Evolutionary conservation across 768 basidiomycete species (phyloP).

Genomic region (Lenzites betulinus): DNA sequence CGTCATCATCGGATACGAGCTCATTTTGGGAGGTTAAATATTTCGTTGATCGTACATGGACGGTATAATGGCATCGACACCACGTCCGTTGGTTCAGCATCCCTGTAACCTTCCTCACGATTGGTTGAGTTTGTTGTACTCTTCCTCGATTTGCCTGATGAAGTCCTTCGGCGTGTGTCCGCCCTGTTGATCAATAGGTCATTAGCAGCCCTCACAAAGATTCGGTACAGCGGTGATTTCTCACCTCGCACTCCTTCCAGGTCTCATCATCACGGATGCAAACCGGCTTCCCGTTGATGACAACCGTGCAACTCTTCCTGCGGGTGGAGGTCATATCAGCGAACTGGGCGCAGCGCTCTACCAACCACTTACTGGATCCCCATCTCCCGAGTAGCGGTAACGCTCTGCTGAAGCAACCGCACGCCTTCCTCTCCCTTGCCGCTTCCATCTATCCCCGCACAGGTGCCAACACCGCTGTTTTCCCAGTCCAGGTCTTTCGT

Average conservation of each 20-base stretch:
- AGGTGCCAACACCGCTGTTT: slow-evolving; percentile 52
- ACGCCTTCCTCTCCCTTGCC: slow-evolving; percentile 66
- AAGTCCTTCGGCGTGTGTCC: slow-evolving; percentile 79
- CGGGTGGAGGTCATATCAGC: slow-evolving; percentile 10
- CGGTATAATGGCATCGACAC: slow-evolving; percentile 19
- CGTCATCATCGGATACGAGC: slow-evolving; percentile 83
- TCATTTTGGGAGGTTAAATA: slow-evolving; percentile 59
- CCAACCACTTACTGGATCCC: slow-evolving; percentile 54
- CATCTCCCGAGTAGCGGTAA: slow-evolving; percentile 43
- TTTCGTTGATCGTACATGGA: slow-evolving; percentile 14
- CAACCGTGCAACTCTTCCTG: slow-evolving; percentile 86
- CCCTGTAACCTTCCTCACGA: slow-evolving; percentile 1
- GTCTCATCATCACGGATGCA: slow-evolving; percentile 79
- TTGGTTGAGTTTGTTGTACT: slow-evolving; percentile 65
- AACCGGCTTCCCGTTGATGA: slow-evolving; percentile 67
- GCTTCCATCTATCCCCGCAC: slow-evolving; percentile 64
- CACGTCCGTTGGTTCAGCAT: neutral
- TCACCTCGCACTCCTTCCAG: slow-evolving; percentile 82
- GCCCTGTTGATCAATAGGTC: slow-evolving; percentile 43
- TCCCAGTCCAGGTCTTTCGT: slow-evolving; percentile 72
- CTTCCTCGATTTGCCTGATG: slow-evolving; percentile 72
- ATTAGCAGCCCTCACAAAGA: neutral
- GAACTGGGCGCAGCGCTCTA: neutral
- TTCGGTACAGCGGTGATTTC: slow-evolving; percentile 20
- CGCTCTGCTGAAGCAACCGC: slow-evolving; percentile 62